These are phyloP conservation scores for Penstemon davidsonii DNA, from an alignment of 257 asterid genomes.

Conservation along the genomic window DNA sequence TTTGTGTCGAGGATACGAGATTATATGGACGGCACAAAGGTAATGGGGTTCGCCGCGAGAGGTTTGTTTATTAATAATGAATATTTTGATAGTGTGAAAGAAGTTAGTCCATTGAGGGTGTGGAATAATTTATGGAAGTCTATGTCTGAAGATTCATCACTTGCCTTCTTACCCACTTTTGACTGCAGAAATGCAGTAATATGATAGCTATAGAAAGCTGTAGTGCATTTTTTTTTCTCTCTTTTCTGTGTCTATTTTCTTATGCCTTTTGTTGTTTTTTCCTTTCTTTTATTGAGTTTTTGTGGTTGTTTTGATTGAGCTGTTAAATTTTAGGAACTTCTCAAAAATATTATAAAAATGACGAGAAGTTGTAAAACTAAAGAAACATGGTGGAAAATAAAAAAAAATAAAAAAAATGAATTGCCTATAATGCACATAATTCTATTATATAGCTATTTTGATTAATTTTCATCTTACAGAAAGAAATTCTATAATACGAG, in stretches of 20 bases:
- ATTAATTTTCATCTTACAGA: no score
- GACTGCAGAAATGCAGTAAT: constrained; percentile 23
- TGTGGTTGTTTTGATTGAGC: no score
- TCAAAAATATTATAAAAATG: no score
- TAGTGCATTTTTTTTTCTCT: no score
- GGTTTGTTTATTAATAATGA: constrained; percentile 43
- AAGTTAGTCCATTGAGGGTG: constrained; percentile 49
- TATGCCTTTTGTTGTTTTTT: background rate
- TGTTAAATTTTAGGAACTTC: no score
- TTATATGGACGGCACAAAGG: constrained; percentile 52
- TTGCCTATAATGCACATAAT: no score
- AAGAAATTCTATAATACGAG: no score
- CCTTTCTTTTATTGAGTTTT: background rate
- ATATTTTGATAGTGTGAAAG: constrained; percentile 29
- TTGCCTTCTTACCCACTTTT: constrained; percentile 32
- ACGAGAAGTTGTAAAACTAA: no score
- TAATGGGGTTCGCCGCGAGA: constrained; percentile 70
- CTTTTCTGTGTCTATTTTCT: no score
- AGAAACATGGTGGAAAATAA: no score
- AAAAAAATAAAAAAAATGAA: no score
- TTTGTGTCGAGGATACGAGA: constrained; percentile 55
- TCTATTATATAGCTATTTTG: no score
- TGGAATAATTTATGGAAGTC: constrained; percentile 59
- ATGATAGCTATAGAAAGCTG: background rate
- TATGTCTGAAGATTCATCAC: constrained; percentile 29